Conservation (phyloP, 768 basidiomycete species). For the Leccinum fibrillosum region DNA sequence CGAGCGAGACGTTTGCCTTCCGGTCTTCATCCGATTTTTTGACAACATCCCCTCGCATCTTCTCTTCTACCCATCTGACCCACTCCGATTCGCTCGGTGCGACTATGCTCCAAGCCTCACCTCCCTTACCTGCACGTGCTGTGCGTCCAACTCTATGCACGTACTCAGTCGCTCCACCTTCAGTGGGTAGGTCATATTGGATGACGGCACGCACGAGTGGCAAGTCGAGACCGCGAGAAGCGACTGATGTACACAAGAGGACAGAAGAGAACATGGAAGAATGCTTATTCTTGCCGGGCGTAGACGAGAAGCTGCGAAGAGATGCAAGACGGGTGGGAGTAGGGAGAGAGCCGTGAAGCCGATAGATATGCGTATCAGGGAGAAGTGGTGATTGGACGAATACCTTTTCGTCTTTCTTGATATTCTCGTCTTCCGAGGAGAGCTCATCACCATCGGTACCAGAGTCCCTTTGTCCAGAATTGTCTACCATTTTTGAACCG, state of each 20-base stretch:
- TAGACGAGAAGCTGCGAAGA: conserved; percentile 73
- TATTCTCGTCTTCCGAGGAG: conserved; percentile 21
- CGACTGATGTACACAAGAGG: conserved; percentile 93
- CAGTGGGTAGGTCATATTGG: conserved; percentile 96
- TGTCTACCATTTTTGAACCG: conserved; percentile 60
- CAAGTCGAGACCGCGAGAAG: conserved; percentile 95
- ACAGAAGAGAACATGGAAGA: conserved; percentile 53
- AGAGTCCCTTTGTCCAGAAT: conserved; percentile 22
- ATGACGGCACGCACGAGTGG: conserved; percentile 92
- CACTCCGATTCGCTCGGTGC: conserved; percentile 83
- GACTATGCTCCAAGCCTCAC: conserved; percentile 94
- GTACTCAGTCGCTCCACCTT: conserved; percentile 94
- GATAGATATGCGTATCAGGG: conserved; percentile 77
- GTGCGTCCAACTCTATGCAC: conserved; percentile 97
- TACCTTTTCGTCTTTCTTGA: conserved; percentile 39
- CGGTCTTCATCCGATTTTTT: conserved; percentile 25
- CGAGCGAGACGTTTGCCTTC: conserved; percentile 48
- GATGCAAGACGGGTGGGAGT: conserved; percentile 76
- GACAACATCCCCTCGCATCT: conserved; percentile 60
- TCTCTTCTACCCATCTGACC: conserved; percentile 85
- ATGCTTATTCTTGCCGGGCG: conserved; percentile 29
- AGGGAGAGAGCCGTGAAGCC: conserved; percentile 91
- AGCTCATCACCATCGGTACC: conserved; percentile 24
- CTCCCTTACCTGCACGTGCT: conserved; percentile 92
- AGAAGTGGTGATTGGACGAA: conserved; percentile 70